Evolutionary conservation across 2,329 filamentous ascomycete species (phyloP).

Genomic region (Cephalotrichum gorgonifer): DNA sequence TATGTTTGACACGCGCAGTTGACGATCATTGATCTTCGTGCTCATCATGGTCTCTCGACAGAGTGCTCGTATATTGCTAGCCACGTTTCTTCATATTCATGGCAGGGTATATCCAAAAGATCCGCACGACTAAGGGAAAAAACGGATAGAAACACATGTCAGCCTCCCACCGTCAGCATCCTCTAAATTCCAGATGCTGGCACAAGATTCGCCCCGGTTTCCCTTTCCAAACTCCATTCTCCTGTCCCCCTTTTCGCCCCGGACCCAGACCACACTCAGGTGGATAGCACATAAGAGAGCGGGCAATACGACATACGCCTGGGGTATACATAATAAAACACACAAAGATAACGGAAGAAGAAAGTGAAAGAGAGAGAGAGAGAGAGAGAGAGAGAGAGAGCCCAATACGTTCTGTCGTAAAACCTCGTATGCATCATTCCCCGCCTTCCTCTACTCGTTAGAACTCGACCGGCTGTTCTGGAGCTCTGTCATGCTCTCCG

Average conservation of each 20-base stretch:
- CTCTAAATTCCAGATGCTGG: too few relatives aligned
- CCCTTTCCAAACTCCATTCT: neutral
- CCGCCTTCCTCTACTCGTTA: conserved; percentile 15
- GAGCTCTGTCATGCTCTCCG: conserved; percentile 41
- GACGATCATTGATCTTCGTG: too few relatives aligned
- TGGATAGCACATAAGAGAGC: too few relatives aligned
- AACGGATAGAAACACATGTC: too few relatives aligned
- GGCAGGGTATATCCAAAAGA: too few relatives aligned
- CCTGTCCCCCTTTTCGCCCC: neutral
- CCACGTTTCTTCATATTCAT: too few relatives aligned
- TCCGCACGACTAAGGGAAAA: too few relatives aligned
- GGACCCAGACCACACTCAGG: neutral
- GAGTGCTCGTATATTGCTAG: too few relatives aligned
- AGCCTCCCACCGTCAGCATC: too few relatives aligned
- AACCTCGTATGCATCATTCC: neutral
- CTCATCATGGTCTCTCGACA: too few relatives aligned
- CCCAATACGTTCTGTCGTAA: neutral
- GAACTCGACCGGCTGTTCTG: conserved; percentile 26
- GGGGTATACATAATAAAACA: neutral
- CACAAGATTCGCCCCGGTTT: neutral
- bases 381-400: neutral
- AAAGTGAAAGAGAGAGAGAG: neutral
- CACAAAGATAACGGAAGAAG: neutral
- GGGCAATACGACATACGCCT: too few relatives aligned
- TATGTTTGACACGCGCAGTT: too few relatives aligned